Percentiles rank a stretch among this genome's conserved stretches.
These are phyloP conservation scores for Dioszegia crocea DNA, from an alignment of 768 basidiomycete genomes.

Conservation along the genomic window DNA sequence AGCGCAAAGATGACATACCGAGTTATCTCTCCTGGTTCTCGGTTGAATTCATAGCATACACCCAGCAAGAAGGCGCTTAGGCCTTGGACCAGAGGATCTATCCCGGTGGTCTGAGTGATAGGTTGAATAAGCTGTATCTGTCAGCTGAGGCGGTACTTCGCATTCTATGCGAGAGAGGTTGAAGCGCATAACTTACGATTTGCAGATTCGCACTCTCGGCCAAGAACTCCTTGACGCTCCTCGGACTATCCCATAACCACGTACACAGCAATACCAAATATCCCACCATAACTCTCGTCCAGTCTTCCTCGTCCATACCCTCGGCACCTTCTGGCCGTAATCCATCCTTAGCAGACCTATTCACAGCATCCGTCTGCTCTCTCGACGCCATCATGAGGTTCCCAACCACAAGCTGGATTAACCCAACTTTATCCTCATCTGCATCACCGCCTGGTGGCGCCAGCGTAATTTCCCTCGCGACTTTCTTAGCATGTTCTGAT, in stretches of 20 bases:
- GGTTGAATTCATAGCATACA: slow-evolving; percentile 92
- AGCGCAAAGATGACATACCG: slow-evolving; percentile 63
- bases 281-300: slow-evolving; percentile 81
- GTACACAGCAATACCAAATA: slow-evolving; percentile 78
- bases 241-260: slow-evolving; percentile 96
- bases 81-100: slow-evolving; percentile 80
- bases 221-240: slow-evolving; percentile 79
- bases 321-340: slow-evolving; percentile 44
- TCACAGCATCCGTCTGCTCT: slow-evolving; percentile 53
- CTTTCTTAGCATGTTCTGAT: slow-evolving; percentile 52
- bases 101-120: slow-evolving; percentile 81
- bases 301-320: slow-evolving; percentile 68
- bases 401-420: slow-evolving; percentile 82
- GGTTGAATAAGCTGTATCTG: slow-evolving; percentile 77
- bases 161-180: background rate
- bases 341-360: slow-evolving; percentile 60
- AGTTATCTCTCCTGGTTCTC: slow-evolving; percentile 92
- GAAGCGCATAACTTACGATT: slow-evolving; percentile 60
- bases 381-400: slow-evolving; percentile 83
- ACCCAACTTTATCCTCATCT: slow-evolving; percentile 58
- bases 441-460: slow-evolving; percentile 24
- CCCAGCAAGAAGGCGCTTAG: slow-evolving; percentile 88
- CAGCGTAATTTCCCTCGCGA: slow-evolving; percentile 51
- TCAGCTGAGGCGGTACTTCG: slow-evolving; percentile 11
- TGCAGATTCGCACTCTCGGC: slow-evolving; percentile 80